Evolutionary conservation across 371 early-diverging fungal genomes (phyloP), one percentile per base, ranked within the genome.

Genomic region (Mucor saturninus): DNA sequence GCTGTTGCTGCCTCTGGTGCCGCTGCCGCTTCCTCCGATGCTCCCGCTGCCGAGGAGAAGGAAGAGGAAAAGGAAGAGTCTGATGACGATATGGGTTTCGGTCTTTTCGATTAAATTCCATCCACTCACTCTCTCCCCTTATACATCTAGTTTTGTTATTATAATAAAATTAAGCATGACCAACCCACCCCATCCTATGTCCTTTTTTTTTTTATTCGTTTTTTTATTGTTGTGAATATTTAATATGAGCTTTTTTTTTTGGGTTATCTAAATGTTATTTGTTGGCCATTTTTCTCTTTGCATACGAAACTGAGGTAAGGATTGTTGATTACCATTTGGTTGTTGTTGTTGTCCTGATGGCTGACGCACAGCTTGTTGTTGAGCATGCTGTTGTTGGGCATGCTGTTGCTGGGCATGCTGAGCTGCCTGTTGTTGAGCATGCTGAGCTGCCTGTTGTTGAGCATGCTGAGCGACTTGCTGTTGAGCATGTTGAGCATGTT

Each of bases 1-100:
- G 96, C 90, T 74, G 91, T 80, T 67, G 86, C 91, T 67, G 86
- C 90, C 75, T 85, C 77, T 72, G 81, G 76, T 68, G 84, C 62
- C 68, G 83, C 71, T 66, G 87, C 69, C 64, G 83, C 72, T 62
- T 79, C 78, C 61, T 79, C 76, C 58, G 81, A 65, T 58, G 81
- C 72, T 54, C 84, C 84, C 64, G 80, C 77, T 62, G 77, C 66
- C 53, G 73, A 76, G 76, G 77, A 83, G 77, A 84, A 86, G 80
- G 91, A 84, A 67, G 89, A 88, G 75, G 91, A 88, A 74, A 88
- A 89, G 84, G 95, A 94, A 79, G 94, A 95, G 84, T 93, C 94
- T 63, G 95, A 94, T 75, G 94, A 93, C 28, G 93, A 92, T 76
- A 93, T 94, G 92, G 94, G 91, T 75, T 89, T 92, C 87, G 92